Base-by-base conservation (phyloP, 176 grass and related monocot genomes). In the Paspalum notatum region DNA sequence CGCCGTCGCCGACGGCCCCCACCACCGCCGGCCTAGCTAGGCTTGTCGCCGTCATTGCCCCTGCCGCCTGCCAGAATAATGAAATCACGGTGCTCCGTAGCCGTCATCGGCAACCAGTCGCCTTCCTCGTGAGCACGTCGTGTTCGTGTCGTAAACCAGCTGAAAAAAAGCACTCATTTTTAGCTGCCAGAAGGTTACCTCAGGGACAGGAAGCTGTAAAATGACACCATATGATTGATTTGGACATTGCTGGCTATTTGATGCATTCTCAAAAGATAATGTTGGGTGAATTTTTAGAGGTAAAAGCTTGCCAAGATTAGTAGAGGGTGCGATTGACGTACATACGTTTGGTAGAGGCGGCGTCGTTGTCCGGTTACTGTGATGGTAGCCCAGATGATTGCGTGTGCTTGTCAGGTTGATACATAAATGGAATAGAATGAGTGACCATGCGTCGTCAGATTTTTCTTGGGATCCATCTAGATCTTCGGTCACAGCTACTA, bases 21-120 rank as follows among this genome's bases (percentile, higher is more conserved):
- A 78, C 85, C 66, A 58, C 74, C 80, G 75, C 86, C 81, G 86
- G 80, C 81, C 86, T 84, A 88, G 75, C 80, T 78, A 83, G 74
- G 80, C 74, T 79, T 84, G 80, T 79, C 80, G 61, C 86, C 74
- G 26, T 78, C 54, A 22, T 26, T 24, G 58, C 5, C 12, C 58
- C 32, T 32, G 32, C n/a, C 3, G 21, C 32, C 32, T 1, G 32
- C 1, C 1, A 37, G 46, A 71, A 64, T 25, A 62, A 24, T 32
- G 2, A 15, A 42, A 39, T 54, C 42, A 16, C 47, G 74, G 83
- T 85, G 85, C 10, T 20, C 26, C 51, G 77, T 68, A 49, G 21
- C 43, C 77, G 27, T 75, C 78, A 68, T 41, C 56, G 16, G 74
- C 73, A 61, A 26, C 41, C 1, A 47, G 22, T 7, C 41, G 41